These are phyloP conservation scores for Rhodamnia argentea DNA, from an alignment of 345 rosid species.

Conservation along the genomic window DNA sequence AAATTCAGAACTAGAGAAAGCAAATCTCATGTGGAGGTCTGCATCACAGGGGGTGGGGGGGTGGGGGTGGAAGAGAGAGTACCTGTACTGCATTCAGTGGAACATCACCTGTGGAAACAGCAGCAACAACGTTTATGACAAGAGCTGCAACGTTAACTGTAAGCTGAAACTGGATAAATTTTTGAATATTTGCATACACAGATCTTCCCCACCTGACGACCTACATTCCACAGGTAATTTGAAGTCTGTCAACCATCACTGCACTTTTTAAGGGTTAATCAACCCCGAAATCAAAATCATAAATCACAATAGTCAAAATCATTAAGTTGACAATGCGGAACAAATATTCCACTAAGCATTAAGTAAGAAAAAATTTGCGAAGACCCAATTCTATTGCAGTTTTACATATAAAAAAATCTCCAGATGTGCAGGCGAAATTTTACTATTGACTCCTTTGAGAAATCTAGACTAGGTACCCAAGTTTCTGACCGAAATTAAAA, in stretches of 20 bases:
- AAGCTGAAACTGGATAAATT: constrained; percentile 96
- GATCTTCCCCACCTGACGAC: constrained; percentile 99
- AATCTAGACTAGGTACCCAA: neutral
- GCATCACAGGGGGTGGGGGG: neutral
- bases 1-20: neutral
- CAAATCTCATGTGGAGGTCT: neutral
- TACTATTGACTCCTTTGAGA: neutral
- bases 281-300: fast-evolving
- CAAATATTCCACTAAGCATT: neutral
- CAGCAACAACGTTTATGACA: constrained; percentile 87
- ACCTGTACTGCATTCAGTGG: constrained; percentile 99
- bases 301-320: fast-evolving
- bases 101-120: constrained; percentile 87
- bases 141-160: constrained; percentile 97
- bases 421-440: neutral
- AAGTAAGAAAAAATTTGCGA: neutral
- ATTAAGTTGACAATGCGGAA: neutral
- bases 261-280: neutral
- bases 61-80: neutral
- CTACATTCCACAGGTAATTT: constrained; percentile 16
- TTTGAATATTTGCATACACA: constrained; percentile 97
- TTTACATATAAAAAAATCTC: neutral
- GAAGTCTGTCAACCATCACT: neutral
- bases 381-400: neutral
- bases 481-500: neutral